Base-by-base conservation (phyloP, 2,329 filamentous ascomycete genomes). In the Talaromyces verruculosus region DNA sequence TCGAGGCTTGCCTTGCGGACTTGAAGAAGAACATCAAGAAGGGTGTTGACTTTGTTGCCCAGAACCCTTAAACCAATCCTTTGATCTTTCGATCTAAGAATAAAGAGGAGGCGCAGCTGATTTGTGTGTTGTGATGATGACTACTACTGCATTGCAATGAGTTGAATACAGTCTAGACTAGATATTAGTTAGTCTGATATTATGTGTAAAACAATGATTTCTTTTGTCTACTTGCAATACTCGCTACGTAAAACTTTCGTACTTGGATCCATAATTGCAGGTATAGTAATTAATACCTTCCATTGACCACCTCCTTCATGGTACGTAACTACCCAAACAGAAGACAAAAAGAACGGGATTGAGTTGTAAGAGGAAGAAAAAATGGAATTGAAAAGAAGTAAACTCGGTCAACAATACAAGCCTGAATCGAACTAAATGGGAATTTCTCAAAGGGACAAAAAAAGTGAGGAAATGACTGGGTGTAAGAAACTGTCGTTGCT, bases 1-100 rank as follows among this genome's bases (percentile, higher is more conserved):
- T 99, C 75, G 91, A 96, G 77, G 91, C 88, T 76, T 91, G 88
- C 87, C 84, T 98, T 73, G 84, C 79, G 75, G 95, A 80, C 71
- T 72, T 84, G 66, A 83, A 81, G 77, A 80, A 84, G 88, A 97
- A 98, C 89, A 97, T 98, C 80, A 84, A 89, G 82, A 98, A 97
- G 91, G 92, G 92, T 79, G 81, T 88, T 76, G 83, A 88, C 76
- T 89, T 87, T 77, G 87, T 84, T 75, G 85, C 86, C 80, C 79
- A 82, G 77, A 89, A 82, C 78, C 80, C 80, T 76, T 82, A 80
- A 77, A 77, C 22, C 13, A 49, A 47, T 25, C n/a, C 2, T 11
- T 5, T 37, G 25, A 13, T 49, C 13, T 39, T 43, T 28, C 3
- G 13, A 45, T 43, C 39, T 10, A n/a, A 8, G 5, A 22, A 15